These are phyloP conservation scores for Cystobasidium slooffiae DNA, from an alignment of 1,284 basidiomycete species.

Conservation along the genomic window DNA sequence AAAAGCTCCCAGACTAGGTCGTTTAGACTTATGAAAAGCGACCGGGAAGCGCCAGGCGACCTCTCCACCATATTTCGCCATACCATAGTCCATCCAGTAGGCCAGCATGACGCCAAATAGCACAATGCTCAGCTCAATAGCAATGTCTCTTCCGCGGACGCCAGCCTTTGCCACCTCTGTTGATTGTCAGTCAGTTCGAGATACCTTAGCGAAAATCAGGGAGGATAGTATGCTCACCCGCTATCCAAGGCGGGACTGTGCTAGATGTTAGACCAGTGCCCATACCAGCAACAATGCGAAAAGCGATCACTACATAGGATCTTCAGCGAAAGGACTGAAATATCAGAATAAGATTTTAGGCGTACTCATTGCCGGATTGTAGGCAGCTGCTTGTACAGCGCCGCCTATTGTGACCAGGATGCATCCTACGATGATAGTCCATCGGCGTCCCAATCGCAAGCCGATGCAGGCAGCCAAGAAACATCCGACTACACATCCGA, in stretches of 20 bases:
- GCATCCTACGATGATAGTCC: constrained; percentile 36
- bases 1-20: not conserved
- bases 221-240: not conserved
- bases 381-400: constrained; percentile 35
- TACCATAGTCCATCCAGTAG: constrained; percentile 41
- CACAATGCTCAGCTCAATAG: constrained; percentile 32
- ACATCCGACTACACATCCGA: constrained; percentile 34
- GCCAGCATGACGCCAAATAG: constrained; percentile 37
- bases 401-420: constrained; percentile 31
- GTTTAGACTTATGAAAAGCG: constrained; percentile 24
- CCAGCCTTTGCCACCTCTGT: constrained; percentile 23
- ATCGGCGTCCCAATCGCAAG: constrained; percentile 14
- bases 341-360: not conserved
- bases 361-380: constrained; percentile 35
- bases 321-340: not conserved
- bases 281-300: constrained; percentile 32
- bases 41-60: constrained; percentile 38
- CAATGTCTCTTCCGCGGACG: constrained; percentile 31
- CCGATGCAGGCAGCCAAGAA: constrained; percentile 24
- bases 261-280: constrained; percentile 27
- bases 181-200: not conserved
- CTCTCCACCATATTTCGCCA: constrained; percentile 35
- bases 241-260: constrained; percentile 32
- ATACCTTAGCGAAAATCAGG: not conserved
- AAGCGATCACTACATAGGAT: constrained; percentile 29